These are phyloP conservation scores for Fusarium domesticum DNA, from an alignment of 2,329 filamentous ascomycete genomes.

Conservation along the genomic window DNA sequence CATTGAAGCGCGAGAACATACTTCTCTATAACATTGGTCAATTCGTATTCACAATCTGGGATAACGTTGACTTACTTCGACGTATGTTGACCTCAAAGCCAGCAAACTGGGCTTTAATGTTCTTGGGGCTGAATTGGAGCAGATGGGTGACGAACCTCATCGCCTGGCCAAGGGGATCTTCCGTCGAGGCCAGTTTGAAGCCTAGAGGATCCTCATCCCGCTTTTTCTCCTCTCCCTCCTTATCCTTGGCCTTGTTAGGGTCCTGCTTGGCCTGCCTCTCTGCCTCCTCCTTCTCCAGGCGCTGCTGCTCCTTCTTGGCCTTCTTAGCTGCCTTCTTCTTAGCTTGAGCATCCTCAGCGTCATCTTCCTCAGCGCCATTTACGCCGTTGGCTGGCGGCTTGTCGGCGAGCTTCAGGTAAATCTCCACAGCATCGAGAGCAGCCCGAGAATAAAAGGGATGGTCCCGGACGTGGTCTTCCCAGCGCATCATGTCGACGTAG, in stretches of 20 bases:
- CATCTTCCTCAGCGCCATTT: slow-evolving; percentile 52
- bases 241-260: slow-evolving; percentile 67
- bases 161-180: slow-evolving; percentile 78
- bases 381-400: slow-evolving; percentile 64
- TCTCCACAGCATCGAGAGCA: slow-evolving; percentile 74
- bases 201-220: slow-evolving; percentile 88
- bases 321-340: slow-evolving; percentile 88
- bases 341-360: slow-evolving; percentile 60
- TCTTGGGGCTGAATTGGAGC: slow-evolving; percentile 77
- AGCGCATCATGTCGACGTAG: slow-evolving; percentile 93
- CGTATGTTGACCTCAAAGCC: slow-evolving; percentile 90
- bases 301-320: slow-evolving; percentile 69
- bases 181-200: slow-evolving; percentile 72
- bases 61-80: slow-evolving; percentile 59
- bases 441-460: slow-evolving; percentile 90
- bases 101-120: slow-evolving; percentile 74
- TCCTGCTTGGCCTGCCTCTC: slow-evolving; percentile 78
- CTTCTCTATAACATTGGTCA: slow-evolving; percentile 58
- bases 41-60: not conserved
- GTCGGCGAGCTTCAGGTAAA: slow-evolving; percentile 79
- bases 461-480: slow-evolving; percentile 88
- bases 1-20: slow-evolving; percentile 84
- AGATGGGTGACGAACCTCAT: slow-evolving; percentile 82
- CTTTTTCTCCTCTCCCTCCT: slow-evolving; percentile 71
- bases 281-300: slow-evolving; percentile 70